A percentile compares a stretch with the other conserved stretches of the same genome.
These are phyloP conservation scores for Vitis amurensis DNA, from an alignment of 164 flowering plant genomes.

Conservation along the genomic window DNA sequence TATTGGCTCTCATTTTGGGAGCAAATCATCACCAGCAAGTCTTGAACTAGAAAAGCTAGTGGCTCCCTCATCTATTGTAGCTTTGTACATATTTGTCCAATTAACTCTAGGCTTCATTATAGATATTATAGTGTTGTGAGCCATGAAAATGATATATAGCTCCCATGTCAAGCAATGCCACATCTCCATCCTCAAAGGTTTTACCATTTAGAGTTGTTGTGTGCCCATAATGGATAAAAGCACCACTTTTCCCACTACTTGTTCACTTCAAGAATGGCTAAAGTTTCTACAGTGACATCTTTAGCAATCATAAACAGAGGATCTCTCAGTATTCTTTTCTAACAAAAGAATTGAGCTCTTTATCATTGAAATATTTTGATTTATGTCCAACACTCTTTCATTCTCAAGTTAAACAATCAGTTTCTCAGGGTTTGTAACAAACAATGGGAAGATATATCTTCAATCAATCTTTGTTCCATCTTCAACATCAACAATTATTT, in stretches of 20 bases:
- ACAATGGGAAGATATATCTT: slow-evolving; percentile 97
- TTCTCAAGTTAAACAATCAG: slow-evolving; percentile 85
- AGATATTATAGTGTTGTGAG: too few species aligned
- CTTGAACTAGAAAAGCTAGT: too few species aligned
- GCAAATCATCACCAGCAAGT: too few species aligned
- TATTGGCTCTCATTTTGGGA: too few species aligned
- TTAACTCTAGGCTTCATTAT: too few species aligned
- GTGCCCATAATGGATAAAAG: too few species aligned
- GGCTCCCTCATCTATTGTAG: too few species aligned
- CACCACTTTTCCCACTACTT: slow-evolving; percentile 47
- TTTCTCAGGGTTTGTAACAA: slow-evolving; percentile 92
- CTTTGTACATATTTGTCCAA: too few species aligned
- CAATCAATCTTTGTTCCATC: slow-evolving; percentile 97
- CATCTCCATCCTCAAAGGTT: too few species aligned
- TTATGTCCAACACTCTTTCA: slow-evolving; percentile 85
- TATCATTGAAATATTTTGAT: slow-evolving; percentile 83
- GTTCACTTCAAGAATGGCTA: slow-evolving; percentile 79
- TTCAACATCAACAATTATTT: slow-evolving; percentile 95
- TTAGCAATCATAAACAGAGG: slow-evolving; percentile 93
- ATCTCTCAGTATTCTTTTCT: slow-evolving; percentile 60
- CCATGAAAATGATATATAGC: too few species aligned
- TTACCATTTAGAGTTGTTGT: too few species aligned
- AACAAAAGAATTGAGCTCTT: slow-evolving; percentile 75
- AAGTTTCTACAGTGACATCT: slow-evolving; percentile 86
- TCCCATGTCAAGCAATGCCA: too few species aligned